Percentiles rank a stretch among this genome's conserved stretches.
Evolutionary conservation across 495 filamentous ascomycete genomes (phyloP).

Genomic region (Trichoderma asperelloides): DNA sequence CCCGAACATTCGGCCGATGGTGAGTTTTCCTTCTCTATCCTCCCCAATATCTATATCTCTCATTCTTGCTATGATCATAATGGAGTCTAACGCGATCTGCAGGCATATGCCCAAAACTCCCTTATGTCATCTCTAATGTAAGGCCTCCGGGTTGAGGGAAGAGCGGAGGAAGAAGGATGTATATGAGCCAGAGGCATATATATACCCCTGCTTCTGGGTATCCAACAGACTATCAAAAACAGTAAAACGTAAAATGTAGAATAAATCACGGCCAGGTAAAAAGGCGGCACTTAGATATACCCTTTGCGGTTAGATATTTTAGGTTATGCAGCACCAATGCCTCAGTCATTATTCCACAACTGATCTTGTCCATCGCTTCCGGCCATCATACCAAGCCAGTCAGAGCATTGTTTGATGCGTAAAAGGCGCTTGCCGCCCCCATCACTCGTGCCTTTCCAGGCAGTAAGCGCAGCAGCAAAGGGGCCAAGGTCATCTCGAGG

Average conservation of each 20-base stretch:
- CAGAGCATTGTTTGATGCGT: constrained; percentile 31
- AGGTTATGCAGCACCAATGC: not conserved
- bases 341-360: constrained; percentile 27
- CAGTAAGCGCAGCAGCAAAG: constrained; percentile 54
- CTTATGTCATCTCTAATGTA: constrained; percentile 55
- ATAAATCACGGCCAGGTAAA: not conserved
- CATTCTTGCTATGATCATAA: not conserved
- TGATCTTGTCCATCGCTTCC: constrained; percentile 26
- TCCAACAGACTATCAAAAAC: not conserved
- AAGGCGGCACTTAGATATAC: constrained; percentile 7
- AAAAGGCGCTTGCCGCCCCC: constrained; percentile 25
- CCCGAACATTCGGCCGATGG: constrained; percentile 91
- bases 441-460: constrained; percentile 53
- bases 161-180: not conserved
- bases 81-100: not conserved
- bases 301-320: not conserved
- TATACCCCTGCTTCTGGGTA: not conserved
- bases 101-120: constrained; percentile 77
- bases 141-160: not conserved
- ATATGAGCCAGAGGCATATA: not conserved
- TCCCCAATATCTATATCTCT: not conserved
- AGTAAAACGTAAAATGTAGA: not conserved
- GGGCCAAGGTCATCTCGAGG: constrained; percentile 55
- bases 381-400: constrained; percentile 37
- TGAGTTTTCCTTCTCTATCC: constrained; percentile 28